Evolutionary conservation across 441 rosid genomes (phyloP).

Genomic region (Erysimum pusillum): DNA sequence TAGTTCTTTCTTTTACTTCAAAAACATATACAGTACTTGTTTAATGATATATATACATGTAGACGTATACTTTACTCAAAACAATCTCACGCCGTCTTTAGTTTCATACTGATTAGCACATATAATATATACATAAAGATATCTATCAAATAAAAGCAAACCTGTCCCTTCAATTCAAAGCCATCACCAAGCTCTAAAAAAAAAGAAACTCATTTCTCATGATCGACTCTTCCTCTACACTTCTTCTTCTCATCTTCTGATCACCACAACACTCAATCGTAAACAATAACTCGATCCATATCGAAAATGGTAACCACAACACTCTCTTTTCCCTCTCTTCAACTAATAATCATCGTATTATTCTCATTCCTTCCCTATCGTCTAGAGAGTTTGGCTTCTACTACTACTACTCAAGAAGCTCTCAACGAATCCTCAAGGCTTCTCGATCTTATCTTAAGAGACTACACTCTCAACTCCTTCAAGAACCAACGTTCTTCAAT

Average conservation of each 20-base stretch:
- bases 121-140: slow-evolving; percentile 3
- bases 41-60: slow-evolving; percentile 2
- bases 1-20: too few relatives aligned
- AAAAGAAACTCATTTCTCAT: slow-evolving; percentile 28
- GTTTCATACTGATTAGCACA: slow-evolving; percentile 11
- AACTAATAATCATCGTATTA: slow-evolving; percentile 36
- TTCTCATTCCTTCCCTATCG: slow-evolving; percentile 46
- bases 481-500: slow-evolving; percentile 47
- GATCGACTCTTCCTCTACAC: slow-evolving; percentile 37
- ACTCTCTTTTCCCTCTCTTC: slow-evolving; percentile 49
- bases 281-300: slow-evolving; percentile 21
- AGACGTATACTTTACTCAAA: slow-evolving; percentile 49
- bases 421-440: slow-evolving; percentile 61
- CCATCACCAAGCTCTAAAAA: slow-evolving; percentile 36
- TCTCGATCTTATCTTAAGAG: slow-evolving; percentile 80
- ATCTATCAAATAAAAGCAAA: slow-evolving; percentile 18
- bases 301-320: slow-evolving; percentile 36
- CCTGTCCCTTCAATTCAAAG: slow-evolving; percentile 47
- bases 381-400: slow-evolving; percentile 37
- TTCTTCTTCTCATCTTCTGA: slow-evolving; percentile 30
- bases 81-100: slow-evolving; percentile 37
- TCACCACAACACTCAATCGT: slow-evolving; percentile 28
- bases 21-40: slow-evolving; percentile 2
- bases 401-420: slow-evolving; percentile 45
- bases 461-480: slow-evolving; percentile 76